Conservation (phyloP, 257 asterid genomes). For the Catharanthus roseus region DNA sequence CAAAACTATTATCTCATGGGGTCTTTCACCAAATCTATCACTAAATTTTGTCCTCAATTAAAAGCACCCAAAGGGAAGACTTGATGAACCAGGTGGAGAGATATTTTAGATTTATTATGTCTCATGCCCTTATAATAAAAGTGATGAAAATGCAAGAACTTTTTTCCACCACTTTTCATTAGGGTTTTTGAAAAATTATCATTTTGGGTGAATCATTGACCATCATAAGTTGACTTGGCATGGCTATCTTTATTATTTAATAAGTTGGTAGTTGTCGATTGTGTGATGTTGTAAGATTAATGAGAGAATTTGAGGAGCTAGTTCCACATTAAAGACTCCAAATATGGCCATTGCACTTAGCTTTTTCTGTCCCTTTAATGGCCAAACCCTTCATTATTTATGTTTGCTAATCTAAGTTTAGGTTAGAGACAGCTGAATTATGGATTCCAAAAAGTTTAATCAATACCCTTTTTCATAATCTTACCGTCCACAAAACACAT, state of each 20-base stretch:
- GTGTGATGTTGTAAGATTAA: background rate
- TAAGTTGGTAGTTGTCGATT: background rate
- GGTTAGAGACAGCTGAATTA: background rate
- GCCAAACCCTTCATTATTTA: background rate
- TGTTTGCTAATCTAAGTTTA: background rate
- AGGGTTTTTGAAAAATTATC: slow-evolving; percentile 4
- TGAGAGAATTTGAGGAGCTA: background rate
- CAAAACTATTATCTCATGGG: background rate
- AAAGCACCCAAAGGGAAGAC: slow-evolving; percentile 21
- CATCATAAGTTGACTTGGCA: slow-evolving; percentile 22
- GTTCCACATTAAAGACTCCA: slow-evolving; percentile 1
- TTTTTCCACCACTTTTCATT: background rate
- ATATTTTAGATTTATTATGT: background rate
- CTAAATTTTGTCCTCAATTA: slow-evolving; percentile 9
- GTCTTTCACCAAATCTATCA: slow-evolving; percentile 8
- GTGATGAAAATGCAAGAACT: background rate
- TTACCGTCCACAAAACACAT: background rate
- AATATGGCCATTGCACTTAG: background rate
- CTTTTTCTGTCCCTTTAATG: background rate
- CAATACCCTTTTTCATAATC: background rate
- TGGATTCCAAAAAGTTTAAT: background rate
- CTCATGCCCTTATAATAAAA: slow-evolving; percentile 2
- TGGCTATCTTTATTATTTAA: background rate
- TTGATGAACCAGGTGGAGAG: too few species aligned
- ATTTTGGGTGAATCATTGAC: slow-evolving; percentile 23